Evolutionary conservation across 768 basidiomycete genomes (phyloP), one percentile per base, ranked within the genome.

Genomic region (Boletus rufocinnamomeus): DNA sequence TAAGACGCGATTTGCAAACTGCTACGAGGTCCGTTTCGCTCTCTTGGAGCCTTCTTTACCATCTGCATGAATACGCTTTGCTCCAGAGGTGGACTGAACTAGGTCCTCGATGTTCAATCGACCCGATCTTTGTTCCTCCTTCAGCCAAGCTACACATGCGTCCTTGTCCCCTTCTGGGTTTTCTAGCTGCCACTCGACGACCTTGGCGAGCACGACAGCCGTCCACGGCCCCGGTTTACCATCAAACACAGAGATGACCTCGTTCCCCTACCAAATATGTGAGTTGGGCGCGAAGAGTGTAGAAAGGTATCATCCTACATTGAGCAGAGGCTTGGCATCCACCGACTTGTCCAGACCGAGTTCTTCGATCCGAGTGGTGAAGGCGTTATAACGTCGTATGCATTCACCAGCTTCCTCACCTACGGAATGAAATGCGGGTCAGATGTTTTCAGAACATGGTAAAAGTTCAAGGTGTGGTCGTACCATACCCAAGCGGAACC

Each of bases 181-280:
- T 37, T 84, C 86, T 8, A 98, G 79, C 65, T 95, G 93, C 95
- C 95, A 98, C 59, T 87, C 83, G 21, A 93, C 67, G 27, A 98
- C 80, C 48, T 79, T 81, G n/a, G 79, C 75, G 21, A 93, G 76
- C 7, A 87, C 80, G 30, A 80, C 74, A 34, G 83, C 82, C 6
- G 87, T 84, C 84, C 93, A 87, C 2, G 84, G 81, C 2, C 94
- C 94, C 2, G 86, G 81, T 60, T 79, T 84, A 19, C 78, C 77
- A 2, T 74, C 80, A 6, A 95, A 76, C 10, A 83, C 69, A 23
- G 72, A 59, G 2, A 82, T 74, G 35, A 94, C 78, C 55, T 89
- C 84, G 30, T 78, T 82, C 1, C 95, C 95, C 95, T 97, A 63
- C 35, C 62, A 53, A 50, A 41, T 10, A 21, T 19, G 51, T 54